Base-by-base conservation (phyloP, 495 filamentous ascomycete species). In the Penicillium taxi region DNA sequence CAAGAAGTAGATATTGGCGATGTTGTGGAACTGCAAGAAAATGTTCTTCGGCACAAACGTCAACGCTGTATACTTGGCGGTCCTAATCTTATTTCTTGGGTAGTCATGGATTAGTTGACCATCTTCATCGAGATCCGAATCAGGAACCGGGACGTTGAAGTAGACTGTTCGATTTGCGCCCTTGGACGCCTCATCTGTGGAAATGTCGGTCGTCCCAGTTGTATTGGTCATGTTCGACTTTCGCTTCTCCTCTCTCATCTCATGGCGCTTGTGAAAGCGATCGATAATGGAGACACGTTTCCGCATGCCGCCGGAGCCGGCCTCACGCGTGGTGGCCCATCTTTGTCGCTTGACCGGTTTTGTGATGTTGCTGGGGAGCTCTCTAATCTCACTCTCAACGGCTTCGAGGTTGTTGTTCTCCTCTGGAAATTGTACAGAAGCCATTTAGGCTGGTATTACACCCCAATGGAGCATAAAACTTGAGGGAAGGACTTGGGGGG, bases 31-130 rank as follows among this genome's bases (percentile, higher is more conserved):
- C 59, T 99, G 93, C 40, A 91, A 81, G 74, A 79, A 99, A 37
- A 96, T 57, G 59, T 99, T 95, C 64, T 96, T 96, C 7, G 93
- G 93, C n/a, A 96, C 61, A 66, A 99, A 99, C 46, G 83, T 93
- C 35, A 99, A 63, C 9, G 93, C 79, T 3, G 93, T 96, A 61
- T 96, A 99, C 58, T 96, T 96, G 34, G 93, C 83, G 3, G 93
- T 99, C 24, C 93, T 75, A 53, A 99, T 94, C 67, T 99, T 99
- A 69, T 99, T 99, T 39, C 91, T 71, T 24, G 81, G 74, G 58
- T 80, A 99, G 23, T 77, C 69, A 26, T 69, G 63, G 27, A 64
- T 56, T 8, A 88, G 82, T 30, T 75, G 73, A 12, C 88, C 89
- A 13, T 94, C 78, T 36, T 94, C 86, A 51, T 96, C 88, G 40